Evolutionary conservation across 1,284 basidiomycete species (phyloP).

Genomic region (Trichosporon sp.): DNA sequence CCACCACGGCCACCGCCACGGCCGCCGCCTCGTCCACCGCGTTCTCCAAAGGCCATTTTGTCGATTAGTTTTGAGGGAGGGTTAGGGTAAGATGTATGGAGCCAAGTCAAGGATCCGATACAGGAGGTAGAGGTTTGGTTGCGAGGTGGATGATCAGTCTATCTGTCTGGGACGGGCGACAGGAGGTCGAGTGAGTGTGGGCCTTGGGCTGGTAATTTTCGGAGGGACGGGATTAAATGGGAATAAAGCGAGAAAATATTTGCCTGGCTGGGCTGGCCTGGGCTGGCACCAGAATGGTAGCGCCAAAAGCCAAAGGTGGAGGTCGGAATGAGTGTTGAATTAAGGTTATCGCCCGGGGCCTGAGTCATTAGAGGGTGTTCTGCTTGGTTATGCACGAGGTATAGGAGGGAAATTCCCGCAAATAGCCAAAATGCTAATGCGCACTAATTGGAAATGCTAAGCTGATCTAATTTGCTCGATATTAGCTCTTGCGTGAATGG

Average conservation of each 20-base stretch:
- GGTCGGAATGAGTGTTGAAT: not conserved
- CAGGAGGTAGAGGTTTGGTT: not conserved
- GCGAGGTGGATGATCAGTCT: not conserved
- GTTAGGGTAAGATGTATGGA: not conserved
- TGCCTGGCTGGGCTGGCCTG: not conserved
- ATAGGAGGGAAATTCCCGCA: no score
- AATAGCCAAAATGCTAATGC: no score
- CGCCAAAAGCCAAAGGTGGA: not conserved
- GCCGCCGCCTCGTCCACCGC: slow-evolving; percentile 49
- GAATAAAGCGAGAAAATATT: slow-evolving; percentile 7
- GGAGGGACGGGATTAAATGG: slow-evolving; percentile 9
- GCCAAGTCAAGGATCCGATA: not conserved
- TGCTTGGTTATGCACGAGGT: no score
- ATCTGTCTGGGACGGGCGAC: not conserved
- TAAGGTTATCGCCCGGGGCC: not conserved
- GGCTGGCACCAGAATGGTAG: not conserved
- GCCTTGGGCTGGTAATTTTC: slow-evolving; percentile 8
- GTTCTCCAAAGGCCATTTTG: slow-evolving; percentile 50
- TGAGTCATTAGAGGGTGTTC: no score
- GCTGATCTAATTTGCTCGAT: no score
- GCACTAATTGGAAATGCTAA: no score
- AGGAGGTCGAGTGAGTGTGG: not conserved
- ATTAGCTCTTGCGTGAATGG: no score
- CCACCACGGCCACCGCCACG: slow-evolving; percentile 48
- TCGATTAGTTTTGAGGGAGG: slow-evolving; percentile 4